Evolutionary conservation across 768 basidiomycete species (phyloP), one percentile per base, ranked within the genome.

Genomic region (Cyclocybe cylindracea): DNA sequence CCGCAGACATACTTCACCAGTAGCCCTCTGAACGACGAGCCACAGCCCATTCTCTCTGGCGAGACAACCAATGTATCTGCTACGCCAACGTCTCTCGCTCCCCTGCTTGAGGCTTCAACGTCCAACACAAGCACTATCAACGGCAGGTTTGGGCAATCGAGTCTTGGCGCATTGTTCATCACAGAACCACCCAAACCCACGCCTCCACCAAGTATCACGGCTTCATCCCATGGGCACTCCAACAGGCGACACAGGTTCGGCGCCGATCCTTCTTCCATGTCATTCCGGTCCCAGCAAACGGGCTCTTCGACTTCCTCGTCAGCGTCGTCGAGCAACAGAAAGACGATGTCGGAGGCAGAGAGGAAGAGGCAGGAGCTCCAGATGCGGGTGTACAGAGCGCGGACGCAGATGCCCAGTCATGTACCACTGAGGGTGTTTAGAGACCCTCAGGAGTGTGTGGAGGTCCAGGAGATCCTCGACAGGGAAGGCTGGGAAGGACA

Each of bases 371-470:
- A 65, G 51, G 82, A 84, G 31, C 60, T 91, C 59, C 87, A 91
- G 71, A 67, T 66, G 57, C 72, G 90, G 32, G 78, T 92, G 48
- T 82, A 82, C 69, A 73, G 69, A 52, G 88, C 87, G 24, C 70
- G 87, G 48, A 74, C 71, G 55, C 67, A 77, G 62, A 79, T 89
- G 61, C 85, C 87, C 4, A 58, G 66, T 31, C 71, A 80, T 56
- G 73, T 90, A 8, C 67, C 71, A 14, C 66, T 92, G 61, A 77
- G 88, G 46, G 65, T 91, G 24, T 93, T 93, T 64, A 77, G 82
- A 58, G 66, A 81, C 38, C 85, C 91, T 8, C 69, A 60, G 55
- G 88, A 93, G 59, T 91, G 89, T 62, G 73, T 78, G 11, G 90
- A 92, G 67, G 79, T 76, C 18, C 69, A 68, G 35, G 68, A 74